These are phyloP conservation scores for Fusarium sp. DNA, from an alignment of 2,329 filamentous ascomycete genomes.

Conservation along the genomic window DNA sequence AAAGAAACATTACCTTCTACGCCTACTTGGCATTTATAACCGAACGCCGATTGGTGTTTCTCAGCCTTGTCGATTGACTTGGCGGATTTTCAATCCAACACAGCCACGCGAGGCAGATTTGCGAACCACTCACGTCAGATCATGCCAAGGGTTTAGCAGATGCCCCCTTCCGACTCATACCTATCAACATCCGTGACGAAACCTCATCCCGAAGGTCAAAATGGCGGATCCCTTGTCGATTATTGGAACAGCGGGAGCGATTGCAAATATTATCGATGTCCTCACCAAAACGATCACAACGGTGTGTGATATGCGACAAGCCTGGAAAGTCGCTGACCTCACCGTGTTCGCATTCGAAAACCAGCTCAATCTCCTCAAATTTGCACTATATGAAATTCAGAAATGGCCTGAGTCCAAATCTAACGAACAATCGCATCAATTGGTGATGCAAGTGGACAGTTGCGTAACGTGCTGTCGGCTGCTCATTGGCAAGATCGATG, in stretches of 20 bases:
- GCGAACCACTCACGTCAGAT: not conserved
- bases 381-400: not conserved
- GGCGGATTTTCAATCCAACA: not conserved
- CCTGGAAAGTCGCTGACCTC: not conserved
- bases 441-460: not conserved
- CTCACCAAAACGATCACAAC: not conserved
- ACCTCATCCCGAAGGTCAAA: accelerated
- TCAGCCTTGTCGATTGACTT: not conserved
- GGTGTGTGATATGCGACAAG: not conserved
- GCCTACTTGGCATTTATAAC: not conserved
- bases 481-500: not conserved
- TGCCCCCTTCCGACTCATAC: not conserved
- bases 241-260: not conserved
- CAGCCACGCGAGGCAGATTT: not conserved
- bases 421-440: not conserved
- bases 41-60: too few species aligned
- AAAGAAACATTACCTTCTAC: accelerated
- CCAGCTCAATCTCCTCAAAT: not conserved
- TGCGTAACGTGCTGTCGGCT: not conserved
- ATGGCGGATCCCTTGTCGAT: not conserved
- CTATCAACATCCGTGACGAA: too few species aligned
- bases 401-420: not conserved
- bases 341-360: not conserved
- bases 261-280: not conserved
- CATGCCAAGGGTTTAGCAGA: too few species aligned